phyloP scores from a whole-genome alignment of 495 filamentous ascomycete species.

The Annulohypoxylon stygium region DNA sequence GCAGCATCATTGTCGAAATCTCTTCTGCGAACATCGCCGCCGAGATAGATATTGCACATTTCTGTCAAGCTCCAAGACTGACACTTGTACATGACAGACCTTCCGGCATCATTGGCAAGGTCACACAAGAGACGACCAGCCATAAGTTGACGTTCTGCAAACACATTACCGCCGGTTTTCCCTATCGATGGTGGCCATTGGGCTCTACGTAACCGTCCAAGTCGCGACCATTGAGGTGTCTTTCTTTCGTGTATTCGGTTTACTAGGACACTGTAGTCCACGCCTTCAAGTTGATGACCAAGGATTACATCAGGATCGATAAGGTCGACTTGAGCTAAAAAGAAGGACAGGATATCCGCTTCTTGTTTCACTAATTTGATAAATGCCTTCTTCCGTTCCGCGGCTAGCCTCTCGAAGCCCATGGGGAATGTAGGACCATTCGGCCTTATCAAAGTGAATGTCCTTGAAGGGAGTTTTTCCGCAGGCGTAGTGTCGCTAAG shows the following conservation, averaged over 20 bases:
- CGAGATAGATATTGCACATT: slow-evolving; percentile 92
- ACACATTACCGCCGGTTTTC: slow-evolving; percentile 87
- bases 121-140: slow-evolving; percentile 93
- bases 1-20: slow-evolving; percentile 90
- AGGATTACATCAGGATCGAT: slow-evolving; percentile 94
- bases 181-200: slow-evolving; percentile 92
- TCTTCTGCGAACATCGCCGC: slow-evolving; percentile 72
- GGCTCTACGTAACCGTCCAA: slow-evolving; percentile 84
- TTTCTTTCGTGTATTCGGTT: slow-evolving; percentile 90
- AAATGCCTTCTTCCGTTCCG: slow-evolving; percentile 71
- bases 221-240: slow-evolving; percentile 90
- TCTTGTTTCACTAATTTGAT: slow-evolving; percentile 87
- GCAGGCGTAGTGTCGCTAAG: slow-evolving; percentile 88
- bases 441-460: slow-evolving; percentile 92
- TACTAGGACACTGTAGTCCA: slow-evolving; percentile 92
- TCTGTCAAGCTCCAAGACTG: slow-evolving; percentile 98
- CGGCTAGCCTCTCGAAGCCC: slow-evolving; percentile 82
- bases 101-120: slow-evolving; percentile 95
- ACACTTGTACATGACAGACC: slow-evolving; percentile 96
- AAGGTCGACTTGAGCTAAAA: slow-evolving; percentile 86
- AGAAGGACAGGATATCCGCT: slow-evolving; percentile 82
- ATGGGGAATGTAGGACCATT: slow-evolving; percentile 78
- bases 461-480: slow-evolving; percentile 88
- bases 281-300: slow-evolving; percentile 96
- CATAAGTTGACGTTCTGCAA: slow-evolving; percentile 89